Evolutionary conservation across 768 basidiomycete genomes (phyloP).

Genomic region (Suillus variegatus): DNA sequence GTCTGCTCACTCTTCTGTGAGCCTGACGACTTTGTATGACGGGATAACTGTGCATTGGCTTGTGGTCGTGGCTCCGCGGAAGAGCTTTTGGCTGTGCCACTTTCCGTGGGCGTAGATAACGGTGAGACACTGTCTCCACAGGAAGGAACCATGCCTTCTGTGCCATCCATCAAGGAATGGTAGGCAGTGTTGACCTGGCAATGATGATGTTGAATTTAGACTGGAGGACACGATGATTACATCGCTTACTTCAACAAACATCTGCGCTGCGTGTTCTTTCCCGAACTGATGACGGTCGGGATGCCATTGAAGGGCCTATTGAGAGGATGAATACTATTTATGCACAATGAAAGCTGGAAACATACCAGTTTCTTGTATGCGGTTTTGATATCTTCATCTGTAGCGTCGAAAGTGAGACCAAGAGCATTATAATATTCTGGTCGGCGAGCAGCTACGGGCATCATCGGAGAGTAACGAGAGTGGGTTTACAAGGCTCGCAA

Average conservation of each 20-base stretch:
- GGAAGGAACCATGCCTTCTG: slow-evolving; percentile 31
- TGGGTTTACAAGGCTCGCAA: slow-evolving; percentile 6
- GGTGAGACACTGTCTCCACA: slow-evolving; percentile 29
- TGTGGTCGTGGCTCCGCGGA: slow-evolving; percentile 20
- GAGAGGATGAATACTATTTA: slow-evolving; percentile 19
- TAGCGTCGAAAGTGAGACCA: slow-evolving; percentile 46
- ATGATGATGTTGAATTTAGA: background rate
- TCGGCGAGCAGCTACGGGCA: slow-evolving; percentile 25
- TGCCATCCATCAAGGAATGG: slow-evolving; percentile 49
- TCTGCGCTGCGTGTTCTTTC: slow-evolving; percentile 52
- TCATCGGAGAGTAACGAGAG: slow-evolving; percentile 22
- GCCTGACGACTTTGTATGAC: slow-evolving; percentile 33
- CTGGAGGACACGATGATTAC: slow-evolving; percentile 8
- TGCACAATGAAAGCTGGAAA: slow-evolving; percentile 21
- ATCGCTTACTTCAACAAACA: slow-evolving; percentile 58
- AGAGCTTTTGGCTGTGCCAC: slow-evolving; percentile 18
- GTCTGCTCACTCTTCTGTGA: slow-evolving; percentile 28
- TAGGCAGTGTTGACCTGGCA: slow-evolving; percentile 58
- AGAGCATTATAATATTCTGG: slow-evolving; percentile 42
- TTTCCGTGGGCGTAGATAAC: slow-evolving; percentile 20
- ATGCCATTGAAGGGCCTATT: slow-evolving; percentile 64
- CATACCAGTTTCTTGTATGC: slow-evolving; percentile 66
- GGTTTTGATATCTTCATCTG: slow-evolving; percentile 52
- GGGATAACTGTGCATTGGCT: slow-evolving; percentile 25
- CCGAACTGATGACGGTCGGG: slow-evolving; percentile 60